Evolutionary conservation across 768 basidiomycete species (phyloP), one percentile per base, ranked within the genome.

Genomic region (Termitomyces sp.): DNA sequence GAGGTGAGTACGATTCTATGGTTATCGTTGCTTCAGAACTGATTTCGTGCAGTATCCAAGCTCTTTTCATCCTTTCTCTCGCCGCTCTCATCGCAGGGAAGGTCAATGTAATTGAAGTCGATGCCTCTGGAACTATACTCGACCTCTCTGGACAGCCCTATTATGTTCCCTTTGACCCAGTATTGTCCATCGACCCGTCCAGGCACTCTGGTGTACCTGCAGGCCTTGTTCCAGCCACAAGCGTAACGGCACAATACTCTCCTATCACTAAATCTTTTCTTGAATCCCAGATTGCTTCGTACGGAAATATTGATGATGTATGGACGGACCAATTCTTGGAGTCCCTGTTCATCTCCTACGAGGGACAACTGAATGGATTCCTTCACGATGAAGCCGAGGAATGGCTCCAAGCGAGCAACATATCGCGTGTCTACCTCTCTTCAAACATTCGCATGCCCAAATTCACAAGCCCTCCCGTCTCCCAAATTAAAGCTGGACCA

Each of bases 281-380:
- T 7, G 60, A 70, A 50, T 46, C 64, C 0, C 68, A 70, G 40
- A 55, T 72, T 7, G 38, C 60, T 5, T 19, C 62, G 14, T 73
- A 62, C 44, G 53, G 50, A n/a, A 52, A 55, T 14, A 48, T 66
- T 29, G 74, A 75, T 46, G 73, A 75, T 59, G 72, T 73, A 2
- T 74, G 72, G 73, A 69, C 59, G 8, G 60, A 66, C 9, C 32
- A 51, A 6, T 73, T 73, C 53, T 37, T 71, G 29, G 61, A 71
- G 41, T 61, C 62, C 4, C 45, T 73, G 16, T 61, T 73, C 44
- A 62, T 75, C n/a, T 62, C 63, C 7, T 69, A 70, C 48, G 64
- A 65, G 19, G 69, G 69, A 6, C 61, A 62, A 2, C 44, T 56
- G 2, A 63, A 51, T n/a, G 65, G 65, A 0, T 65, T 62, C 29